These are phyloP conservation scores for Trichosphaerium sp. DNA, from an alignment of 78 protist genomes.

Conservation along the genomic window DNA sequence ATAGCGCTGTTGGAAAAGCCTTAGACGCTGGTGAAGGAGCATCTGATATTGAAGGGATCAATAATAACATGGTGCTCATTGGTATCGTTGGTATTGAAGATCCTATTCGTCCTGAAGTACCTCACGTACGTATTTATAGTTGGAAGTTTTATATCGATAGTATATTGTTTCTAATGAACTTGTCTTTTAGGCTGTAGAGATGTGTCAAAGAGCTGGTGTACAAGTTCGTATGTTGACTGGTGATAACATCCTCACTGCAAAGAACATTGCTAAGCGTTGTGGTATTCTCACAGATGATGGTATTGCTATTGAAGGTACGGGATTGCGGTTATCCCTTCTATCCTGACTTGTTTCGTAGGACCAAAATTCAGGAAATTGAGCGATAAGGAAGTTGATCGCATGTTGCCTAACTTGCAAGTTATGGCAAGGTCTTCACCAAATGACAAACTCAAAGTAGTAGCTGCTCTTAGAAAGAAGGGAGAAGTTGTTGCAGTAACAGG, in stretches of 20 bases:
- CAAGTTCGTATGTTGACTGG: conserved; percentile 91
- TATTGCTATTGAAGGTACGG: conserved; percentile 60
- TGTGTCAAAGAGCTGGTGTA: conserved; percentile 74
- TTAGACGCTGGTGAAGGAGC: background rate
- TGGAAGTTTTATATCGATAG: background rate
- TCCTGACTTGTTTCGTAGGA: conserved; percentile 3
- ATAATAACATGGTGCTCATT: conserved; percentile 13
- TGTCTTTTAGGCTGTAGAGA: conserved; percentile 30
- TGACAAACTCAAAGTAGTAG: conserved; percentile 79
- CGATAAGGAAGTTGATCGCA: conserved; percentile 9
- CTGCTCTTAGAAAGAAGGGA: conserved; percentile 10
- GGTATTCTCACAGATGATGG: conserved; percentile 49
- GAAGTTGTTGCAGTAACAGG: conserved; percentile 86
- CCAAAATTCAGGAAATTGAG: background rate
- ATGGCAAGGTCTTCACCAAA: conserved; percentile 74
- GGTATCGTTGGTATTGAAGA: conserved; percentile 84
- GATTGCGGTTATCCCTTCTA: no score
- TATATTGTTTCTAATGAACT: background rate
- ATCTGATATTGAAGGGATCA: background rate
- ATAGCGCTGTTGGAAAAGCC: background rate
- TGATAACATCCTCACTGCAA: conserved; percentile 83
- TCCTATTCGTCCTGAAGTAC: conserved; percentile 80
- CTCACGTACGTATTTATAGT: no score
- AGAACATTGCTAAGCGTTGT: conserved; percentile 65
- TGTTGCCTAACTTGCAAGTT: conserved; percentile 57